These are phyloP conservation scores for Orbilia oligospora DNA, from an alignment of 2,329 filamentous ascomycete species.

Conservation along the genomic window DNA sequence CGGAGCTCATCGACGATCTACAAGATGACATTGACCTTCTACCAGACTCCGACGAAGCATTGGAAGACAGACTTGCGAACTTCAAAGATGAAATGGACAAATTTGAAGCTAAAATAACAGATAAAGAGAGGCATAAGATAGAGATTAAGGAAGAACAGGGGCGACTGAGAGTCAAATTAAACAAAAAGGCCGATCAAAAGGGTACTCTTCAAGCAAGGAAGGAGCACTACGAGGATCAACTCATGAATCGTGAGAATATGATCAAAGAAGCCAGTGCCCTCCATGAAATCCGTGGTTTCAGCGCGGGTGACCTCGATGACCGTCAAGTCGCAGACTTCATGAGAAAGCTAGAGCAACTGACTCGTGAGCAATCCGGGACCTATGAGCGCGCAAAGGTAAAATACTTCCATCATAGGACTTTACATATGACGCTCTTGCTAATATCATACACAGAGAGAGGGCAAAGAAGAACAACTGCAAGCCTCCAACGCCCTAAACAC, in stretches of 20 bases:
- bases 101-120: slow-evolving; percentile 35
- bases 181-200: slow-evolving; percentile 70
- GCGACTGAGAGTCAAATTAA: slow-evolving; percentile 29
- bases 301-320: slow-evolving; percentile 79
- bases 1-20: slow-evolving; percentile 43
- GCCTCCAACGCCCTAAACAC: slow-evolving; percentile 80
- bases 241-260: slow-evolving; percentile 79
- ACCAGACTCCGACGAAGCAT: slow-evolving; percentile 44
- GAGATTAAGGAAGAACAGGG: slow-evolving; percentile 41
- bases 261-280: slow-evolving; percentile 82
- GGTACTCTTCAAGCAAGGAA: slow-evolving; percentile 89
- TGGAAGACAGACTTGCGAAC: slow-evolving; percentile 49
- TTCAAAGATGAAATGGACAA: slow-evolving; percentile 58
- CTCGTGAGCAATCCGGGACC: slow-evolving; percentile 82
- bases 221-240: slow-evolving; percentile 85
- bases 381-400: slow-evolving; percentile 75
- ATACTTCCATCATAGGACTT: neutral
- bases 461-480: slow-evolving; percentile 79
- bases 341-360: slow-evolving; percentile 80
- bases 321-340: slow-evolving; percentile 82
- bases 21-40: slow-evolving; percentile 49
- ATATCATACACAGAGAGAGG: slow-evolving; percentile 71
- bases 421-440: slow-evolving; percentile 1
- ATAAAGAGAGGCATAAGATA: slow-evolving; percentile 44
- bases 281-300: slow-evolving; percentile 87